Conservation (phyloP, 306 rosid species). For the Psophocarpus tetragonolobus region DNA sequence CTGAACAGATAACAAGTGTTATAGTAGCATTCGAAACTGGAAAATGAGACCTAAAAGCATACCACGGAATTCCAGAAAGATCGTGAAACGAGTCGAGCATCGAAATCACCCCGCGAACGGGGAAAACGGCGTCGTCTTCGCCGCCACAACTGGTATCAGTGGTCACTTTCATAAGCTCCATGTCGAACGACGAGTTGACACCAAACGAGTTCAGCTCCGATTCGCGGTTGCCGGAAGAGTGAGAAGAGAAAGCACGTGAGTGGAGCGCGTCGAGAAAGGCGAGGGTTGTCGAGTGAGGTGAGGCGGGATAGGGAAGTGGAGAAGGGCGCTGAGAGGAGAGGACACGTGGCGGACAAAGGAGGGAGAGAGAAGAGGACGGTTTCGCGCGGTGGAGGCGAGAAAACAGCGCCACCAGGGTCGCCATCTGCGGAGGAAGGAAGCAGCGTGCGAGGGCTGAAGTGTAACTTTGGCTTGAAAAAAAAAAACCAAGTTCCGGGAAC, state of each 20-base stretch:
- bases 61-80: conserved; percentile 87
- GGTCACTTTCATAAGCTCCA: conserved; percentile 41
- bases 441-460: neutral
- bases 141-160: conserved; percentile 8
- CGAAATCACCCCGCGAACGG: conserved; percentile 53
- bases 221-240: conserved; percentile 37
- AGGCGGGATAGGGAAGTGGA: conserved; percentile 4
- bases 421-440: conserved; percentile 52
- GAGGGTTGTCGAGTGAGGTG: conserved; percentile 22
- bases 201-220: conserved; percentile 32
- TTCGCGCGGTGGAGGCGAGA: conserved; percentile 54
- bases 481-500: neutral
- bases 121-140: conserved; percentile 45
- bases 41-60: conserved; percentile 23
- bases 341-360: conserved; percentile 33
- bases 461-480: neutral
- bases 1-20: neutral
- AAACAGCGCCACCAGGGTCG: conserved; percentile 43
- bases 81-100: conserved; percentile 74
- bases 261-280: conserved; percentile 39
- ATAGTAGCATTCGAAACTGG: neutral
- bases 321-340: conserved; percentile 29
- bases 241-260: conserved; percentile 58
- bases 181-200: conserved; percentile 26
- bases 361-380: conserved; percentile 35